These are phyloP conservation scores for Pseudisothecium myosuroides DNA, from an alignment of 225 moss, liverwort and hornwort genomes.

Conservation along the genomic window DNA sequence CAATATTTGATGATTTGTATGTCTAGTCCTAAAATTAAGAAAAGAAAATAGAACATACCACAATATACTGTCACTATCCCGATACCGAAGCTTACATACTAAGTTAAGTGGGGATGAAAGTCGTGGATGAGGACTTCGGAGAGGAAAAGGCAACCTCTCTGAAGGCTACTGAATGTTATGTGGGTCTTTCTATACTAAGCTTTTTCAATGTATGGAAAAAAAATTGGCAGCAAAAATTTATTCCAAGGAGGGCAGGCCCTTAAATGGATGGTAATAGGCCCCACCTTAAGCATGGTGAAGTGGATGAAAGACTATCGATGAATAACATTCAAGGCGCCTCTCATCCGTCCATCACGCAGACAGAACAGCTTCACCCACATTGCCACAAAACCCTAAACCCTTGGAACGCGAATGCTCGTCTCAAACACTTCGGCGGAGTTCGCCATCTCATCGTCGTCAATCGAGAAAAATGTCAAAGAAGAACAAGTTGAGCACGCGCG, in stretches of 20 bases:
- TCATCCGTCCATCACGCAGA: neutral
- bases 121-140: no score
- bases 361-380: neutral
- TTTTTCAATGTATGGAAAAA: neutral
- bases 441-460: neutral
- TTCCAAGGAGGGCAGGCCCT: neutral
- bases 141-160: no score
- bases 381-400: neutral
- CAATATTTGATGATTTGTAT: no score
- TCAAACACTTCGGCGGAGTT: neutral
- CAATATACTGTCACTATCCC: no score
- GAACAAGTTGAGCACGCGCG: conserved; percentile 52
- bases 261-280: neutral
- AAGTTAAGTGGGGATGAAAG: no score
- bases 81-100: no score
- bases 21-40: no score
- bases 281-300: neutral
- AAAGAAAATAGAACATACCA: no score
- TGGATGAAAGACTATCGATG: neutral
- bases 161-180: no score
- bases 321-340: neutral
- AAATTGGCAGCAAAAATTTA: neutral
- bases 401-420: no score
- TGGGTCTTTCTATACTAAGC: neutral
- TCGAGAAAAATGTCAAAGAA: conserved; percentile 44